A percentile compares a stretch with the other conserved stretches of the same genome.
phyloP scores from a whole-genome alignment of 768 basidiomycete genomes.

The Termitomyces sp. region DNA sequence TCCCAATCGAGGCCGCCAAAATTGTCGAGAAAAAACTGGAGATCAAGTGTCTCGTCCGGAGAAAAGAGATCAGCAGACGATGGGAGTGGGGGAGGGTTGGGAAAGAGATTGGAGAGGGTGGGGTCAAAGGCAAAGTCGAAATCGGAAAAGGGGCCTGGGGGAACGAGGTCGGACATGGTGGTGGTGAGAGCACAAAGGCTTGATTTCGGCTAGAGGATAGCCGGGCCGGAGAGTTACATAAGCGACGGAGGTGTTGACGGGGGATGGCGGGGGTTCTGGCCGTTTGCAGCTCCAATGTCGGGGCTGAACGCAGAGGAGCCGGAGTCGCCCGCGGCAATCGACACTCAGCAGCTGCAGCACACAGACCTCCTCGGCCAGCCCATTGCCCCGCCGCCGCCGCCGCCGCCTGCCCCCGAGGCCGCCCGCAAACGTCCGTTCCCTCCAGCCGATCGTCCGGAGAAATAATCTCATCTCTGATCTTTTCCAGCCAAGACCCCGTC shows the following conservation, averaged over 20 bases:
- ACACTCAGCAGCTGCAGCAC: slow-evolving; percentile 60
- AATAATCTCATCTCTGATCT: slow-evolving; percentile 1
- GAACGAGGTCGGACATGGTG: slow-evolving; percentile 27
- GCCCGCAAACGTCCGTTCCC: slow-evolving; percentile 57
- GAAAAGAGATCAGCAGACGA: slow-evolving; percentile 79
- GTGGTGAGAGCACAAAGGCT: slow-evolving; percentile 4
- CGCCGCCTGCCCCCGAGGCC: slow-evolving; percentile 27
- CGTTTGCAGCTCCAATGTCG: slow-evolving; percentile 50
- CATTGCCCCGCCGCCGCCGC: slow-evolving; percentile 24
- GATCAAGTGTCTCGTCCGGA: slow-evolving; percentile 69
- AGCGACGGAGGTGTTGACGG: slow-evolving; percentile 18
- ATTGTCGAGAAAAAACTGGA: slow-evolving; percentile 81
- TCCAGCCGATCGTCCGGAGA: slow-evolving; percentile 15
- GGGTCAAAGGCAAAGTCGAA: slow-evolving; percentile 75
- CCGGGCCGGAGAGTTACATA: slow-evolving; percentile 10
- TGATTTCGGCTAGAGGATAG: not conserved
- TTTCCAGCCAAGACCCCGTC: slow-evolving; percentile 72
- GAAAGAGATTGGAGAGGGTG: slow-evolving; percentile 52
- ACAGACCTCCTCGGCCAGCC: slow-evolving; percentile 22
- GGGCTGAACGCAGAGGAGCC: slow-evolving; percentile 72
- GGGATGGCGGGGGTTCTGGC: slow-evolving; percentile 4
- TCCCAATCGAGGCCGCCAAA: slow-evolving; percentile 63
- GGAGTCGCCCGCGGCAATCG: slow-evolving; percentile 52
- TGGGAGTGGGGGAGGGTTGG: slow-evolving; percentile 58
- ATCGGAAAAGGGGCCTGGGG: slow-evolving; percentile 60